A percentile compares a stretch with the other conserved stretches of the same genome.
Evolutionary conservation across 2,329 filamentous ascomycete species (phyloP).

Genomic region (Aspergillus awamori): DNA sequence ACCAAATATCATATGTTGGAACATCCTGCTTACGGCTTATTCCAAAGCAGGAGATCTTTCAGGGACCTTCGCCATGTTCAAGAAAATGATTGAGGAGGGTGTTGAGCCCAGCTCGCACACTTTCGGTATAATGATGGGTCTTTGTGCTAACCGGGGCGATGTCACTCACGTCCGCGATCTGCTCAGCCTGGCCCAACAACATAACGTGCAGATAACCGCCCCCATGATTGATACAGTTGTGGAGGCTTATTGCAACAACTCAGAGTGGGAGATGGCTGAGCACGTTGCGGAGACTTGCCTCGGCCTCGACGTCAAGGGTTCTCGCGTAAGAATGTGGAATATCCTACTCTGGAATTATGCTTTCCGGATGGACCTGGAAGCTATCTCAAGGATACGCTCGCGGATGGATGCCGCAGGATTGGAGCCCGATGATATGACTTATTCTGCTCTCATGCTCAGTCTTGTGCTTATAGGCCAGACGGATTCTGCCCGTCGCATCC

Average conservation of each 20-base stretch:
- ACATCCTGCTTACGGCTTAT: slow-evolving; percentile 74
- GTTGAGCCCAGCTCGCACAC: slow-evolving; percentile 63
- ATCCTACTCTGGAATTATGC: slow-evolving; percentile 71
- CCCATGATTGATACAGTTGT: slow-evolving; percentile 68
- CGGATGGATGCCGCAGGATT: slow-evolving; percentile 59
- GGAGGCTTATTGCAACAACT: slow-evolving; percentile 66
- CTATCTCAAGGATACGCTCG: slow-evolving; percentile 57
- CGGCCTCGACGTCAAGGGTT: slow-evolving; percentile 53
- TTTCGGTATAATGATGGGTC: slow-evolving; percentile 73
- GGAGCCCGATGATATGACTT: slow-evolving; percentile 59
- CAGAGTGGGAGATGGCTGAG: slow-evolving; percentile 59
- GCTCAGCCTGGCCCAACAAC: slow-evolving; percentile 63
- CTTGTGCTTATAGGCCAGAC: slow-evolving; percentile 57
- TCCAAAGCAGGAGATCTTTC: slow-evolving; percentile 66
- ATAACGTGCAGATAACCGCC: slow-evolving; percentile 54
- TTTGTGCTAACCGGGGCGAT: slow-evolving; percentile 73
- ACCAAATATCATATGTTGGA: slow-evolving; percentile 69
- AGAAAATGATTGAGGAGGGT: slow-evolving; percentile 56
- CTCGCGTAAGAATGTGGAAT: slow-evolving; percentile 74
- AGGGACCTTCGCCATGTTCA: slow-evolving; percentile 67
- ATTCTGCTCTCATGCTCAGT: slow-evolving; percentile 63
- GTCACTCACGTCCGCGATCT: slow-evolving; percentile 68
- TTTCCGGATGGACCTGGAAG: slow-evolving; percentile 59
- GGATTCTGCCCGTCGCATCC: slow-evolving; percentile 58
- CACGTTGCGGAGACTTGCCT: slow-evolving; percentile 61